Evolutionary conservation across 257 asterid species (phyloP).

Genomic region (Salvia rosmarinus): DNA sequence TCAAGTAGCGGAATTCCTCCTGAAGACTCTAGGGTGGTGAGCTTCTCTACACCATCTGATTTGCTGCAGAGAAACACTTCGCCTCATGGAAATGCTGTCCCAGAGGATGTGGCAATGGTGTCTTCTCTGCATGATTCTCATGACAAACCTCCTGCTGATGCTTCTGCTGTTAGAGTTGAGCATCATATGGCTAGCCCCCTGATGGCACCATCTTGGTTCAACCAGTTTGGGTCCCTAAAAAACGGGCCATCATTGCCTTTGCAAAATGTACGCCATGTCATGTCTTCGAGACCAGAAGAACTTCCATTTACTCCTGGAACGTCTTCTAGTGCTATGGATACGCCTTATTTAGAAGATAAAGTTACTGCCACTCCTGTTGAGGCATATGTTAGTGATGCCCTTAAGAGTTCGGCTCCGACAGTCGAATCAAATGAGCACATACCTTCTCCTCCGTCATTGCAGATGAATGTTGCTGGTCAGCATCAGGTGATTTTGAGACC

Average conservation of each 20-base stretch:
- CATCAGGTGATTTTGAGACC: conserved; percentile 46
- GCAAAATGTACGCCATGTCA: conserved; percentile 44
- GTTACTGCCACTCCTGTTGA: conserved; percentile 44
- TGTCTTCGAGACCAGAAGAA: conserved; percentile 50
- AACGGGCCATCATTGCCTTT: conserved; percentile 55
- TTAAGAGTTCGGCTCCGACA: conserved; percentile 41
- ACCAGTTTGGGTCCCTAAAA: conserved; percentile 64
- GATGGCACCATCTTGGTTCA: conserved; percentile 86
- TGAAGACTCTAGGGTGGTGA: conserved; percentile 50
- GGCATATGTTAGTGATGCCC: conserved; percentile 37
- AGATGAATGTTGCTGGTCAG: conserved; percentile 42
- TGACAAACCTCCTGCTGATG: conserved; percentile 32
- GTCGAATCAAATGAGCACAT: conserved; percentile 40
- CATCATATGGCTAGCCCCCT: conserved; percentile 54
- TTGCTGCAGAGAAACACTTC: conserved; percentile 44
- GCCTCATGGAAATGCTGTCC: conserved; percentile 51
- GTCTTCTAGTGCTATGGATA: conserved; percentile 48
- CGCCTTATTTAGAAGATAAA: conserved; percentile 50
- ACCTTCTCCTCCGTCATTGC: conserved; percentile 42
- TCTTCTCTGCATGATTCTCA: conserved; percentile 41
- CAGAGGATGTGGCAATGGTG: conserved; percentile 42
- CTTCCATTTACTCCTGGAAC: conserved; percentile 49
- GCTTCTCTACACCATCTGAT: conserved; percentile 49
- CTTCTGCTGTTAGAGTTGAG: conserved; percentile 36
- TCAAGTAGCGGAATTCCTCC: conserved; percentile 44